These are phyloP conservation scores for Auricularia auricula-judae DNA, from an alignment of 768 basidiomycete species.

Conservation along the genomic window DNA sequence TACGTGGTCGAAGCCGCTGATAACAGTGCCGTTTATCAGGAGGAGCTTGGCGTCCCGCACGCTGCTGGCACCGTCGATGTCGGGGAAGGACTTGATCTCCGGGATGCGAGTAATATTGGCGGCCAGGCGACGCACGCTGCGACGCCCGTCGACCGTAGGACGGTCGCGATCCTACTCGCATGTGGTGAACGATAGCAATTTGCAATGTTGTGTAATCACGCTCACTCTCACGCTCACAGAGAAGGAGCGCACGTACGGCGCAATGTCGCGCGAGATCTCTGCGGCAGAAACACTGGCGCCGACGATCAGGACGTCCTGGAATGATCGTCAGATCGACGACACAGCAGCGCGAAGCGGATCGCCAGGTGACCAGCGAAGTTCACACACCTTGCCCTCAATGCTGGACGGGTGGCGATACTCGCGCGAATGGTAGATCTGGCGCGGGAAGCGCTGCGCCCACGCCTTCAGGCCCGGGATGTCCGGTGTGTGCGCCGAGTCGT, in stretches of 20 bases:
- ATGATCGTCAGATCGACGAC: constrained; percentile 11
- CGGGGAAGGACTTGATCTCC: constrained; percentile 29
- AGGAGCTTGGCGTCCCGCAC: constrained; percentile 22
- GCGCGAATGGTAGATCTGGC: constrained; percentile 19
- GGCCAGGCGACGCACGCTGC: constrained; percentile 19
- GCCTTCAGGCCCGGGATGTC: constrained; percentile 18
- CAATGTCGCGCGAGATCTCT: constrained; percentile 27
- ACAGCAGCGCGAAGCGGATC: background rate
- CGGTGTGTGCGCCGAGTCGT: constrained; percentile 23
- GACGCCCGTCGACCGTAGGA: constrained; percentile 16
- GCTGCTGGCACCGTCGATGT: constrained; percentile 14
- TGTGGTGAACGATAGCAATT: constrained; percentile 1
- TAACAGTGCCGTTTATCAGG: constrained; percentile 28
- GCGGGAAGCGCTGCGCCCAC: constrained; percentile 17
- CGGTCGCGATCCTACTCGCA: constrained; percentile 14
- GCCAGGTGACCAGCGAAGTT: too few relatives aligned
- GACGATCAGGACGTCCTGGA: constrained; percentile 21
- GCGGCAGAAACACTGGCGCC: constrained; percentile 29
- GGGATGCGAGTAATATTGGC: constrained; percentile 27
- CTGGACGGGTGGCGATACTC: constrained; percentile 22
- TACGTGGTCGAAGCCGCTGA: constrained; percentile 25
- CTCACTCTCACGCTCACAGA: background rate
- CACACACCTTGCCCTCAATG: constrained; percentile 19
- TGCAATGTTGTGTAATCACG: background rate
- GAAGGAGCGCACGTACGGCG: constrained; percentile 1